These are phyloP conservation scores for Bipolaris gigantea DNA, from an alignment of 2,329 filamentous ascomycete genomes.

Conservation along the genomic window DNA sequence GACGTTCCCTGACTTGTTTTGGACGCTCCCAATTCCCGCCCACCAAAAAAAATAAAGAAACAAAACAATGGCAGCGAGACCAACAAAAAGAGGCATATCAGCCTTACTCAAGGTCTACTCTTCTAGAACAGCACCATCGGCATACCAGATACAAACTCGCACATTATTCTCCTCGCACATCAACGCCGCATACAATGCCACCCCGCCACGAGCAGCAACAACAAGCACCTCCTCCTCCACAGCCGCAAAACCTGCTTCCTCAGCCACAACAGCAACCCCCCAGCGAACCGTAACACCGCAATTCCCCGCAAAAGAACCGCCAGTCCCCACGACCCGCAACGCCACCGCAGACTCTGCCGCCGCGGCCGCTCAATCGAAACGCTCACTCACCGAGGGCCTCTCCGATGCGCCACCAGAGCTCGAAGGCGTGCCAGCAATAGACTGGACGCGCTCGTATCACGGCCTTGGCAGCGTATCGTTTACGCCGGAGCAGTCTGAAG, in stretches of 20 bases:
- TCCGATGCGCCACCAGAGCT: constrained; percentile 53
- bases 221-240: constrained; percentile 10
- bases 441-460: constrained; percentile 85
- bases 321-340: constrained; percentile 38
- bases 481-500: constrained; percentile 65
- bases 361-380: constrained; percentile 33
- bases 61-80: constrained; percentile 25
- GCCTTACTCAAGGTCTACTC: constrained; percentile 20
- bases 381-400: constrained; percentile 55
- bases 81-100: constrained; percentile 25
- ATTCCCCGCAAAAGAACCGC: constrained; percentile 38
- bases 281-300: constrained; percentile 33
- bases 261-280: constrained; percentile 15
- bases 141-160: constrained; percentile 22
- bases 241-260: constrained; percentile 18
- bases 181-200: constrained; percentile 27
- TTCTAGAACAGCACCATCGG: constrained; percentile 18
- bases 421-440: constrained; percentile 59
- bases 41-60: neutral
- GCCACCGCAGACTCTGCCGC: constrained; percentile 31
- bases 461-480: constrained; percentile 74
- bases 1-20: neutral
- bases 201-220: constrained; percentile 23
- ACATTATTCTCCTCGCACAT: constrained; percentile 27
- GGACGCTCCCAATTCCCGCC: neutral